Evolutionary conservation across 73 alveolate species (phyloP).

Genomic region (Paramecium sonneborni): DNA sequence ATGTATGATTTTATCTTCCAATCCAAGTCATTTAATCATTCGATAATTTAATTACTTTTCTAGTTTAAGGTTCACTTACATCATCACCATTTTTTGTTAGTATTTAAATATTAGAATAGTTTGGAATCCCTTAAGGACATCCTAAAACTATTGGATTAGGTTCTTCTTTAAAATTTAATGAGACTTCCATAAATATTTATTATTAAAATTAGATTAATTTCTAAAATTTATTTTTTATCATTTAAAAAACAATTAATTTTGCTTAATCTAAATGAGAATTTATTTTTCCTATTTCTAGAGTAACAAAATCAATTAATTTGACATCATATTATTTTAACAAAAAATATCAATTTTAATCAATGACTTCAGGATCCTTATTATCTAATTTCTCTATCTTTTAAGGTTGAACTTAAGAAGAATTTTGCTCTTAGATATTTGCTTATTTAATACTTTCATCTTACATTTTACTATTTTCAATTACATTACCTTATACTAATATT

Average conservation of each 20-base stretch:
- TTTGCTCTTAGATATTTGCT: neutral
- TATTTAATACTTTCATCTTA: neutral
- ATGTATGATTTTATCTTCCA: neutral
- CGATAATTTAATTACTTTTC: neutral
- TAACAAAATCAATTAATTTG: no score
- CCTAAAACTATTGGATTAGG: neutral
- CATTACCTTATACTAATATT: neutral
- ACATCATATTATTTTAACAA: no score
- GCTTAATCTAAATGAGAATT: no score
- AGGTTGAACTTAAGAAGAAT: neutral
- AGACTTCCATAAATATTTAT: conserved; percentile 31
- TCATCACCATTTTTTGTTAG: neutral
- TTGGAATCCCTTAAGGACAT: conserved; percentile 15
- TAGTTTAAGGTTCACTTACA: neutral
- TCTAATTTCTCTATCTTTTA: neutral
- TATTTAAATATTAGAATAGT: neutral
- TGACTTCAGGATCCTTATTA: neutral
- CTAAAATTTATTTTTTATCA: neutral
- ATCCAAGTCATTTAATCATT: conserved; percentile 30
- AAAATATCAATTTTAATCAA: neutral
- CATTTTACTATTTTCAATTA: neutral
- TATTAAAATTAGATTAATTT: neutral
- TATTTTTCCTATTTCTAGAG: no score
- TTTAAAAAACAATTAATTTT: no score
- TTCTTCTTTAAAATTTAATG: neutral